Evolutionary conservation across 176 grass and related monocot genomes (phyloP).

Genomic region (Musa beccarii): DNA sequence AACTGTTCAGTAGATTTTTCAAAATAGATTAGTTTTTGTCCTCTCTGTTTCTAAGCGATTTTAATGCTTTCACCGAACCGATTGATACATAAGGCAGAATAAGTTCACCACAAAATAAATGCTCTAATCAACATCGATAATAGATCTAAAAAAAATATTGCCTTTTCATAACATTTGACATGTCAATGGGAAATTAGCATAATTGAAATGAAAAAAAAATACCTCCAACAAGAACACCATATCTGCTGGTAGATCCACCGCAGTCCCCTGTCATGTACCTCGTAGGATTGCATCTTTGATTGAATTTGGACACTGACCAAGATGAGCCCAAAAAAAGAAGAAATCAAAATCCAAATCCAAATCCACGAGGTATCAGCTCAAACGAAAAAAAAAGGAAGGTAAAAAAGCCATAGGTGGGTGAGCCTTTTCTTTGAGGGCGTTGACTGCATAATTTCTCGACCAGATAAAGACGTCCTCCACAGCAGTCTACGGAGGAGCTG

Average conservation of each 20-base stretch:
- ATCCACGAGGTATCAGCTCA: background rate
- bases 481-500: no score
- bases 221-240: constrained; percentile 16
- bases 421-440: no score
- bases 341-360: background rate
- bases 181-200: background rate
- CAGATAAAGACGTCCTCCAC: no score
- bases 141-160: no score
- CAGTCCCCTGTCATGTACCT: constrained; percentile 8
- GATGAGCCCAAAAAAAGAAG: background rate
- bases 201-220: background rate
- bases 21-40: no score
- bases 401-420: background rate
- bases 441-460: no score
- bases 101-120: no score
- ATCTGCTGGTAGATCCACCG: background rate
- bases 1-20: no score
- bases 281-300: constrained; percentile 15
- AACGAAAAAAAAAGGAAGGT: background rate
- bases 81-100: background rate
- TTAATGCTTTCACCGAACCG: background rate
- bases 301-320: background rate
- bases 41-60: background rate
- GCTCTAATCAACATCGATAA: no score
- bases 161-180: background rate